A percentile compares a stretch with the other conserved stretches of the same genome.
These are phyloP conservation scores for Purpureocillium lavendulum DNA, from an alignment of 2,329 filamentous ascomycete genomes.

Conservation along the genomic window DNA sequence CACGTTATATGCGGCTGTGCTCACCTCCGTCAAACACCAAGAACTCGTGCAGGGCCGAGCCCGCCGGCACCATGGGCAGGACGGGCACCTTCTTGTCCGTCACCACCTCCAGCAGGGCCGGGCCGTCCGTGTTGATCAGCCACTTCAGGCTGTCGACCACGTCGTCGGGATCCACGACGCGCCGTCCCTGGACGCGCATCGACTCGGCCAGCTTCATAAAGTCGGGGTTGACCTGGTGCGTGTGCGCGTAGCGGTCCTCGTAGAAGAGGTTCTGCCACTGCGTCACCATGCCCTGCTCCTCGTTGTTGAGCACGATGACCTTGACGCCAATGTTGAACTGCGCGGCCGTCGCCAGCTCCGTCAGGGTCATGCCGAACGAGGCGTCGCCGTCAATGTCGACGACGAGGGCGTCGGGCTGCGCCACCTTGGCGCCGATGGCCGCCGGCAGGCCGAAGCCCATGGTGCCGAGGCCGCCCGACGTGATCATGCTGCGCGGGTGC, in stretches of 20 bases:
- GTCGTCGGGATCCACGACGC: constrained; percentile 66
- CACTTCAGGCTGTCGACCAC: constrained; percentile 73
- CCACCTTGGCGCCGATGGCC: constrained; percentile 90
- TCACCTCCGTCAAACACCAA: constrained; percentile 36
- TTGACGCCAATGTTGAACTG: constrained; percentile 98
- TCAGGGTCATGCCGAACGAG: constrained; percentile 98
- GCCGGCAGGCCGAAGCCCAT: constrained; percentile 96
- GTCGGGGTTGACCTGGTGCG: constrained; percentile 90
- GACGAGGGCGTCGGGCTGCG: constrained; percentile 68
- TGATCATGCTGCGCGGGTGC: constrained; percentile 87
- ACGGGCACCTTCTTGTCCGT: constrained; percentile 91
- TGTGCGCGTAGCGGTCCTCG: constrained; percentile 85
- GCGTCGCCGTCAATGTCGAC: constrained; percentile 96
- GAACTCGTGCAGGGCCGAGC: constrained; percentile 85
- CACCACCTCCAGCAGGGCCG: constrained; percentile 83
- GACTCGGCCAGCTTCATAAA: constrained; percentile 89
- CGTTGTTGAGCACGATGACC: constrained; percentile 89
- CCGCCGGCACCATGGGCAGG: constrained; percentile 93
- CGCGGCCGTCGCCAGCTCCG: constrained; percentile 83
- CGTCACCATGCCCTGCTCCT: constrained; percentile 97
- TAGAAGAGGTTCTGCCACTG: constrained; percentile 99
- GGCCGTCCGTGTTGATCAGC: constrained; percentile 85
- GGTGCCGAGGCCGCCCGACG: constrained; percentile 75
- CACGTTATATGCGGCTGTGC: constrained; percentile 4
- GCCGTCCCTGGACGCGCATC: constrained; percentile 75